Base-by-base conservation (phyloP, 2,329 filamentous ascomycete species). In the Colletotrichum ledebouriae region DNA sequence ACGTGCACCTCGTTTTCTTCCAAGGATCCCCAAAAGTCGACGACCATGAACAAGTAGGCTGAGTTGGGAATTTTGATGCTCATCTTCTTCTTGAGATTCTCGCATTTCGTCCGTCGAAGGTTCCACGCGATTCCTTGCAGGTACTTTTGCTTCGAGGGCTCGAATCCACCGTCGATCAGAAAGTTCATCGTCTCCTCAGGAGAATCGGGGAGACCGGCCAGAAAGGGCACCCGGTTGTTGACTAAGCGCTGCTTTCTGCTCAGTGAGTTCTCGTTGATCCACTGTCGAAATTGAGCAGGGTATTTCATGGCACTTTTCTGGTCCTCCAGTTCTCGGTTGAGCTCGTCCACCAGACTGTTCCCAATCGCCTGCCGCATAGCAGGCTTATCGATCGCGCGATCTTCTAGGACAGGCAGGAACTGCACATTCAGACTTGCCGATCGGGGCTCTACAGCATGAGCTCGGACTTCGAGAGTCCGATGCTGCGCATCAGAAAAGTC, bases 1-100 rank as follows among this genome's bases (percentile, higher is more conserved):
- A 94, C 73, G 42, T 92, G 89, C 0, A 94, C 83, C 71, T 94
- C 89, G 1, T 86, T 87, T 44, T 91, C 89, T 57, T 86, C 78
- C 0, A 95, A 75, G 0, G 87, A 79, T 0, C 84, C 85, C 0
- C 78, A 78, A 25, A 92, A 92, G 75, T 95, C 92, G 0, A 90
- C 86, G 0, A 92, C 84, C 79, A 94, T 94, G 67, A 85, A 87
- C 0, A 89, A 79, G 52, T 87, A 89, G 0, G 90, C 87, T 0
- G 91, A 92, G 7, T 84, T 82, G 0, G 85, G 84, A 0, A 94
- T 79, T 1, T 81, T 84, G 56, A 94, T 86, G 55, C 88, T 89
- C 61, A 92, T 78, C 63, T 86, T 87, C 1, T 81, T 76, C 49
- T 85, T 80, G 9, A 92, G 79, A 2, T 78, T 76, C 0, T 87